phyloP scores from a whole-genome alignment of 1,284 basidiomycete species.

The Sparassis latifolia region DNA sequence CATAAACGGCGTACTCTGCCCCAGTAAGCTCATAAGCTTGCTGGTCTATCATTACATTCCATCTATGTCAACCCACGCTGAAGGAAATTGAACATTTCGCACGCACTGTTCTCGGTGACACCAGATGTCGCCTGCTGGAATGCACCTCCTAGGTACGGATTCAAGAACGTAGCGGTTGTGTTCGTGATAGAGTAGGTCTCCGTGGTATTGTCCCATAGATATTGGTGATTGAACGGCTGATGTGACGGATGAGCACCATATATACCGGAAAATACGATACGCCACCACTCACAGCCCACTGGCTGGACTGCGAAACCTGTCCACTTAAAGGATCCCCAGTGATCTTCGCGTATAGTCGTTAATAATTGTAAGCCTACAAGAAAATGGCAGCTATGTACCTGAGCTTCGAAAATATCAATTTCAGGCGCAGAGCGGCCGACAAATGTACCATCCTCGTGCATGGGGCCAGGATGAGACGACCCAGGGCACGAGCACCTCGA shows the following conservation, averaged over 20 bases:
- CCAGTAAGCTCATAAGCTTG: conserved; percentile 36
- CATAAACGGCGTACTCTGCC: conserved; percentile 49
- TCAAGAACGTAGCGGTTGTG: conserved; percentile 34
- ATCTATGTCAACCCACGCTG: not conserved
- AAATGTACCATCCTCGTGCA: conserved; percentile 45
- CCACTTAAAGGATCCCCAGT: conserved; percentile 21
- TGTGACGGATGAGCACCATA: not conserved
- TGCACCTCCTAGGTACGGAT: conserved; percentile 46
- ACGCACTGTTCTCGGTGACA: conserved; percentile 21
- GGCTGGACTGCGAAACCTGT: conserved; percentile 40
- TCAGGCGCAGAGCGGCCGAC: conserved; percentile 83
- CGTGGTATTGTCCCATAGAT: conserved; percentile 37
- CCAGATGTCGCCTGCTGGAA: conserved; percentile 44
- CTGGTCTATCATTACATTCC: conserved; percentile 21
- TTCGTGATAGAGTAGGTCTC: conserved; percentile 40
- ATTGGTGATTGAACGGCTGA: conserved; percentile 41
- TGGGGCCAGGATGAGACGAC: conserved; percentile 82
- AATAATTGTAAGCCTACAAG: conserved; percentile 33
- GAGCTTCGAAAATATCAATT: conserved; percentile 73
- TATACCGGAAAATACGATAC: not conserved
- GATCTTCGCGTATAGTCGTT: conserved; percentile 26
- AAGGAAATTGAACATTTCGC: not conserved
- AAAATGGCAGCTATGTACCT: conserved; percentile 4
- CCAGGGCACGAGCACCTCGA: conserved; percentile 81
- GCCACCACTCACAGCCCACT: conserved; percentile 32